These are phyloP conservation scores for Colletotrichum acutatum DNA, from an alignment of 2,329 filamentous ascomycete genomes.

Conservation along the genomic window DNA sequence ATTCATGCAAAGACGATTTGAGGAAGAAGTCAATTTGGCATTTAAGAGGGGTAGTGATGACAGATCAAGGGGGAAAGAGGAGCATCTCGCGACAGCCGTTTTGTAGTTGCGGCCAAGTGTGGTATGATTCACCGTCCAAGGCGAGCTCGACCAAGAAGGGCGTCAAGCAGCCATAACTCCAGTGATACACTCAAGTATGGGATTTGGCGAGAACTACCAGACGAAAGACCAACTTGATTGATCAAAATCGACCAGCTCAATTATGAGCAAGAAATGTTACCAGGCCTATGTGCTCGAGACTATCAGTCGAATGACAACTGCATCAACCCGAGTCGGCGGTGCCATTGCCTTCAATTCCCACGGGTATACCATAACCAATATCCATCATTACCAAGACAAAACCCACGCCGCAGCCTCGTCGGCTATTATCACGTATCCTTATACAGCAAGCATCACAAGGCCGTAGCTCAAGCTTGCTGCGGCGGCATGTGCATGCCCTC, in stretches of 20 bases:
- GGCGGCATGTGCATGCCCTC: constrained; percentile 50
- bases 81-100: background rate
- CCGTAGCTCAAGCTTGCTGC: constrained; percentile 21
- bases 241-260: background rate
- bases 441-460: background rate
- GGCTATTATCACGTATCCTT: background rate
- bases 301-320: background rate
- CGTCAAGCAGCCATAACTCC: background rate
- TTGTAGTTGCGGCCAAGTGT: background rate
- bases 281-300: background rate
- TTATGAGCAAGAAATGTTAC: background rate
- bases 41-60: background rate
- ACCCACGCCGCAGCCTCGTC: background rate
- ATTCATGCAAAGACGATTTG: background rate
- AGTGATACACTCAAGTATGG: background rate
- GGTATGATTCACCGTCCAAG: background rate
- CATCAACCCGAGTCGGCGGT: background rate
- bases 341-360: background rate
- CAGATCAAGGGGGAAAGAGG: background rate
- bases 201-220: background rate
- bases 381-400: background rate
- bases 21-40: background rate
- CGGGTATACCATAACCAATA: constrained; percentile 23
- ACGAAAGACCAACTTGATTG: background rate
- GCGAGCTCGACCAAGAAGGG: background rate